Conservation (phyloP, 75 land plant species). For the Sequoia sempervirens region DNA sequence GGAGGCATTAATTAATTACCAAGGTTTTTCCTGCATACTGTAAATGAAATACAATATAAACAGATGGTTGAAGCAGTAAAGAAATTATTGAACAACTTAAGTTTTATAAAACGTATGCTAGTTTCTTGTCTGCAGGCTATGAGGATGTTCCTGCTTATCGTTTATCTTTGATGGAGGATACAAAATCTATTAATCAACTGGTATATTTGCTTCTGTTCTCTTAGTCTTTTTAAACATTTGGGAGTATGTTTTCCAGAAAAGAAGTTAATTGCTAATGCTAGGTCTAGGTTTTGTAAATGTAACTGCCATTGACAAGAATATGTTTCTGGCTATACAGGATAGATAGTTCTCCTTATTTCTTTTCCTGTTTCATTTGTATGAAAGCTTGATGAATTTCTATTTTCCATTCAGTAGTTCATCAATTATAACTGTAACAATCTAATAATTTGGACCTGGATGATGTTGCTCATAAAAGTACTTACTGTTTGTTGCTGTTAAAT, state of each 20-base stretch:
- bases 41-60: constrained; percentile 3
- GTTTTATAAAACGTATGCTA: not conserved
- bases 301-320: not conserved
- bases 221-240: not conserved
- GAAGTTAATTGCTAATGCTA: not conserved
- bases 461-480: not conserved
- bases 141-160: constrained; percentile 97
- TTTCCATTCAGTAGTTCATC: not conserved
- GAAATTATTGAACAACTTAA: not conserved
- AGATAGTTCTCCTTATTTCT: not conserved
- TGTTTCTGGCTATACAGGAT: not conserved
- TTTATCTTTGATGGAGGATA: constrained; percentile 82
- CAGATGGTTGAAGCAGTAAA: not conserved
- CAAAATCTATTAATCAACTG: constrained; percentile 91
- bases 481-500: not conserved
- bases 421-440: not conserved
- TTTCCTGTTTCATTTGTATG: not conserved
- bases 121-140: constrained; percentile 57
- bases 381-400: not conserved
- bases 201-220: constrained; percentile 32
- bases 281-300: not conserved
- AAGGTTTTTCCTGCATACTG: not conserved
- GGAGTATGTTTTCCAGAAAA: not conserved
- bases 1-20: not conserved
- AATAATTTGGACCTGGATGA: not conserved